phyloP scores from a whole-genome alignment of 179 eudicot genomes.

The Nepenthes alata region DNA sequence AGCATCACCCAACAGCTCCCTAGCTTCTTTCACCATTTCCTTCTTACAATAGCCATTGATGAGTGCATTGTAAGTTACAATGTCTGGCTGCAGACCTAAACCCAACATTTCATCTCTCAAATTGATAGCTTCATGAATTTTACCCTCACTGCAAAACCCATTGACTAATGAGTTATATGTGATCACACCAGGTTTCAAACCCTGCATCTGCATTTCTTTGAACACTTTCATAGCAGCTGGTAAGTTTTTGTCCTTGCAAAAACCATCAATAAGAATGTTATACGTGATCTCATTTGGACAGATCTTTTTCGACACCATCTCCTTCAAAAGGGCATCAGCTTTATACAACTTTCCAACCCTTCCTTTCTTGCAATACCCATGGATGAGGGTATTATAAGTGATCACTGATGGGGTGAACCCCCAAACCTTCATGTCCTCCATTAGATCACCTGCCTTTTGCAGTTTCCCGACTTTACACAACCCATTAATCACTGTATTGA shows the following conservation, averaged over 20 bases:
- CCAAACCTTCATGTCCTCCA: conserved; percentile 56
- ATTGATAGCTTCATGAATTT: conserved; percentile 24
- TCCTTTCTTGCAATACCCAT: conserved; percentile 46
- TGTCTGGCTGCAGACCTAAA: conserved; percentile 22
- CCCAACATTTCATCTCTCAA: conserved; percentile 16
- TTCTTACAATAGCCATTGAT: conserved; percentile 28
- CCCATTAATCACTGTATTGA: conserved; percentile 43
- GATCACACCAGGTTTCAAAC: conserved; percentile 29
- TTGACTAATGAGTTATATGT: conserved; percentile 41
- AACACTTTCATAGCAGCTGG: conserved; percentile 29
- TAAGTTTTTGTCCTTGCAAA: conserved; percentile 46
- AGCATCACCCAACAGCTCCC: conserved; percentile 30
- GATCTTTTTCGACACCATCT: conserved; percentile 37
- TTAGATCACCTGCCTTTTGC: conserved; percentile 37
- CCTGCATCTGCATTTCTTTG: conserved; percentile 43
- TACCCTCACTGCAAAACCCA: conserved; percentile 39
- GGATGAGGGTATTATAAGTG: conserved; percentile 47
- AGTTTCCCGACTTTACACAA: conserved; percentile 43
- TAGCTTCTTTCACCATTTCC: conserved; percentile 37
- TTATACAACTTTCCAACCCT: conserved; percentile 46
- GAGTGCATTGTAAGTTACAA: conserved; percentile 24
- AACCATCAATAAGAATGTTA: conserved; percentile 48
- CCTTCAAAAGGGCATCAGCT: conserved; percentile 50
- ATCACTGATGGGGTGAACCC: conserved; percentile 41
- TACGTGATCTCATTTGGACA: conserved; percentile 43